Base-by-base conservation (phyloP, 805 yeast genomes). In the Teunomyces panamensis region DNA sequence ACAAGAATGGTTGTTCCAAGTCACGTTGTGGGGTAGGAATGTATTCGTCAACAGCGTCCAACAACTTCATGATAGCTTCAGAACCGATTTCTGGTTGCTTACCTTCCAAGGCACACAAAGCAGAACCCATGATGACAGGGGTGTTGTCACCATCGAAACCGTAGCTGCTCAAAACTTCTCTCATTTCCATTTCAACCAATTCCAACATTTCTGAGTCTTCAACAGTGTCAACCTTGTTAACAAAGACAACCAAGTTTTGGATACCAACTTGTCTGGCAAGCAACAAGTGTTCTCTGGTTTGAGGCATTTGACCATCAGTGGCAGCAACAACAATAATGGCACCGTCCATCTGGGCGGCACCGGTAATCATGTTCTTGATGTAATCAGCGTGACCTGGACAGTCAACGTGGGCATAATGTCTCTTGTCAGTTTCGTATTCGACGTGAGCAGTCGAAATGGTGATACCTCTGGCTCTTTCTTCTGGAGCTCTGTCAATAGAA, bases 341-440 rank as follows among this genome's bases (percentile, higher is more conserved):
- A 80, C 98, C 97, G 73, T 92, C 98, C 97, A 91, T 91, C 73
- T 92, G 96, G 63, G 98, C 97, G 63, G 98, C 97, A 85, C 98
- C 98, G 58, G 97, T 89, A 72, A 92, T 92, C 98, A 92, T 92
- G 75, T 92, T 92, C 80, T 92, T 92, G 75, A 92, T 92, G 76
- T 91, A 92, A 80, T 92, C 98, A 56, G 96, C 94, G 82, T 92
- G 98, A 65, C 98, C 98, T 48, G 97, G 97, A 73, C 96, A 89
- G 80, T 91, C 98, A 59, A 91, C 96, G 71, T 91, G 97, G 60
- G 98, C 92, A 67, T 91, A 91, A 73, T 92, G 98, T 75, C 97
- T 87, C 69, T 86, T 88, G 28, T 76, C 89, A 54, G 98, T 92
- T 73, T 89, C 95, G 75, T 91, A 92, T 75, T 92, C 97, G 64